Evolutionary conservation across 208 protist species (phyloP).

Genomic region (Crithidia brevicula): DNA sequence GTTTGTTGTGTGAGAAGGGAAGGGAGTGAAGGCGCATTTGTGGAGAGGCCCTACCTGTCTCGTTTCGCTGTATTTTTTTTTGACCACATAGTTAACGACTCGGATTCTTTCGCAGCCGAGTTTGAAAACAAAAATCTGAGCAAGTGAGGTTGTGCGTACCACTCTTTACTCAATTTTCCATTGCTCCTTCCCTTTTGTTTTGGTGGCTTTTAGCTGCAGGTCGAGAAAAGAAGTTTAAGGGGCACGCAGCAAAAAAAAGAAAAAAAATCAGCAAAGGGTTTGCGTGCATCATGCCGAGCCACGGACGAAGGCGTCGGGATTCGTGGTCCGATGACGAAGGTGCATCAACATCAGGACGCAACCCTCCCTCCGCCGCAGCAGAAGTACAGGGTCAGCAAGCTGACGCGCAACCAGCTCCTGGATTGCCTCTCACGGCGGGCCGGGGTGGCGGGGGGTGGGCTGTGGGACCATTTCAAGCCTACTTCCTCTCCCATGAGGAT

Average conservation of each 20-base stretch:
- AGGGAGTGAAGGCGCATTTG: too few species aligned
- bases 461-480: conserved; percentile 57
- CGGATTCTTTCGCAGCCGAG: too few species aligned
- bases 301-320: conserved; percentile 5
- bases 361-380: conserved; percentile 2
- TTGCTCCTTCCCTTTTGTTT: too few species aligned
- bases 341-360: conserved; percentile 1
- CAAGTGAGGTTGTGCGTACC: too few species aligned
- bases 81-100: too few species aligned
- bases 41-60: background rate
- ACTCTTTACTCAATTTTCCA: too few species aligned
- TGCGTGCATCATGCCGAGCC: conserved; percentile 1
- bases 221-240: too few species aligned
- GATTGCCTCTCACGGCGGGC: conserved; percentile 45
- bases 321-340: conserved; percentile 19
- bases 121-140: too few species aligned
- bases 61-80: background rate
- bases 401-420: conserved; percentile 21
- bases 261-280: too few species aligned
- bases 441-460: conserved; percentile 77
- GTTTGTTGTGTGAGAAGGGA: too few species aligned
- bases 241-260: too few species aligned
- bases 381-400: background rate
- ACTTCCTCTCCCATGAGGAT: conserved; percentile 43
- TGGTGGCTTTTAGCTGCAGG: too few species aligned